These are phyloP conservation scores for Russula sp. DNA, from an alignment of 768 basidiomycete genomes.

Conservation along the genomic window DNA sequence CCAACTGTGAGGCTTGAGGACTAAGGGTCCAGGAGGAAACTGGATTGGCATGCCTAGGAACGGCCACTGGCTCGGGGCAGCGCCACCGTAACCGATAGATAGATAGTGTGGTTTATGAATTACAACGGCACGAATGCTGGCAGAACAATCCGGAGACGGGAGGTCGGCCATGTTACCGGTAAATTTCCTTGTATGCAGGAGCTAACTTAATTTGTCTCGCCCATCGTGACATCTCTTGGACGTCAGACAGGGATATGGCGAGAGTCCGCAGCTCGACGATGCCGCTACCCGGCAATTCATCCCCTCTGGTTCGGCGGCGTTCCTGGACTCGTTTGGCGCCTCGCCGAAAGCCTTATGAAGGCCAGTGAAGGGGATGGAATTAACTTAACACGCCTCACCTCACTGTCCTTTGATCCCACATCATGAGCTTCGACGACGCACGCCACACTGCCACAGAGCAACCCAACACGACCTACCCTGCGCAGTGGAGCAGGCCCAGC, in stretches of 20 bases:
- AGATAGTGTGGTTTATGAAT: constrained; percentile 5
- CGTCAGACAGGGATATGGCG: constrained; percentile 13
- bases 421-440: constrained; percentile 23
- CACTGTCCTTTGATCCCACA: constrained; percentile 7
- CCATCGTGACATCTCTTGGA: constrained; percentile 19
- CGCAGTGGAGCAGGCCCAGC: constrained; percentile 22
- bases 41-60: constrained; percentile 1
- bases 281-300: constrained; percentile 20
- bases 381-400: constrained; percentile 18
- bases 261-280: constrained; percentile 20
- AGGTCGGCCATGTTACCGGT: constrained; percentile 19
- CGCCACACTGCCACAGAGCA: constrained; percentile 23
- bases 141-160: constrained; percentile 5
- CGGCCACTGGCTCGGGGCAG: constrained; percentile 3
- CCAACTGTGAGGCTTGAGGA: not conserved
- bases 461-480: constrained; percentile 10
- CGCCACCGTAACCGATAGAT: constrained; percentile 18
- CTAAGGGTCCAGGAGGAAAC: not conserved
- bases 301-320: constrained; percentile 17
- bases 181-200: constrained; percentile 16
- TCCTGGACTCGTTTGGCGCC: constrained; percentile 23
- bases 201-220: constrained; percentile 24
- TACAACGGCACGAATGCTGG: constrained; percentile 16
- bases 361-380: constrained; percentile 5
- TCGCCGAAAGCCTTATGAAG: constrained; percentile 25